Evolutionary conservation across 345 rosid genomes (phyloP), one percentile per base, ranked within the genome.

Genomic region (Eucalyptus marginata): DNA sequence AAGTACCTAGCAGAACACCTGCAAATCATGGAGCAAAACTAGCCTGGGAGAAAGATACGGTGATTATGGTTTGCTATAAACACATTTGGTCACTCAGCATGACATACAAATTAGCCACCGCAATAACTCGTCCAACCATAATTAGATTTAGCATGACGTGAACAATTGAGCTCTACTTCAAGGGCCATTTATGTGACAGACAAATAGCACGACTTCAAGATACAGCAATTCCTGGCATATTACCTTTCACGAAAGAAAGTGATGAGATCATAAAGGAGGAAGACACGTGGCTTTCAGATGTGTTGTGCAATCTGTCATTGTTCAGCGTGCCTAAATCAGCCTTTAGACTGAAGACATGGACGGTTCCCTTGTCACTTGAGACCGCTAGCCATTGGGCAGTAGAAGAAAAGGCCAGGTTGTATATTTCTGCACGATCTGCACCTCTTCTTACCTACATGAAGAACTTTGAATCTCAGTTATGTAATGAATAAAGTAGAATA

Each of bases 301-400:
- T 49, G 51, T 51, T 83, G 59, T 47, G 85, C 25, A 91, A 84
- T 86, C 86, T 90, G 10, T 93, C 92, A 86, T 24, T 62, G 54
- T 83, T 90, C 59, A 85, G 66, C 8, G 87, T 68, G 86, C 92
- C 93, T 29, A 92, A 86, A 87, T 92, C 93, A 87, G 88, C 50
- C 89, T 93, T 93, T 24, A 94, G 94, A 87, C 90, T 90, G 87
- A 95, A 94, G 49, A 94, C 94, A 89, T 95, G 96, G 36, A 95
- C 93, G 11, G 96, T 95, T 56, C 96, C 94, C 88, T 94, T 94
- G 89, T 94, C 96, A 88, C 96, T 94, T 49, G 95, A 94, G 62
- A 90, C 95, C 1, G 96, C 94, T 22, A 94, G 90, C 96, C 96
- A 94, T 46, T 92, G 94, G 31, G 92, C 89, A 51, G 91, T 89